Conservation (phyloP, 768 basidiomycete species). For the Trametes coccinea region DNA sequence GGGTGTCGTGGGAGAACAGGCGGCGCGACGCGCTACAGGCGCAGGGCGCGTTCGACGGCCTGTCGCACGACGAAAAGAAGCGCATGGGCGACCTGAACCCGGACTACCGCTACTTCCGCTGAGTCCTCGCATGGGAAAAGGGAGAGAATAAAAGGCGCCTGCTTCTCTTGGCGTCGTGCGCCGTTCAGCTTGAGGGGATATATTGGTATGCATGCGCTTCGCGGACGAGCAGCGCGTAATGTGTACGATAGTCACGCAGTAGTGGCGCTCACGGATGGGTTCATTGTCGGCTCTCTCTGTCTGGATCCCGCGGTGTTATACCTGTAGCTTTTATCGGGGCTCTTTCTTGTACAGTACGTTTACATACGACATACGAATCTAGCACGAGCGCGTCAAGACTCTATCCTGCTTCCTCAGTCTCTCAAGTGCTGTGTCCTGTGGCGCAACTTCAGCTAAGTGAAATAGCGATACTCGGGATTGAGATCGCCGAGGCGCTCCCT, state of each 20-base stretch:
- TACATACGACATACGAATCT: conserved; percentile 2
- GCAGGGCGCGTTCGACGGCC: conserved; percentile 13
- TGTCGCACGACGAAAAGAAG: conserved; percentile 23
- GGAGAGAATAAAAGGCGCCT: no score
- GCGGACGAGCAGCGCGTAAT: conserved; percentile 4
- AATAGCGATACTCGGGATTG: conserved; percentile 19
- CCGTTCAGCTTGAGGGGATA: not conserved
- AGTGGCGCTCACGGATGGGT: not conserved
- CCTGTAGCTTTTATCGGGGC: conserved; percentile 5
- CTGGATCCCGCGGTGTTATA: not conserved
- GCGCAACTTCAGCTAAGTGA: not conserved
- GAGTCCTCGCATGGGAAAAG: not conserved
- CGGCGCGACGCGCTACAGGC: conserved; percentile 18
- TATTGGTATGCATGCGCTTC: conserved; percentile 7
- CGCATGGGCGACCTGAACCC: conserved; percentile 29
- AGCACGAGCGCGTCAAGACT: not conserved
- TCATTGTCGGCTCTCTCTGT: no score
- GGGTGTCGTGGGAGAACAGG: conserved; percentile 26
- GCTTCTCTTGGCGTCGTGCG: not conserved
- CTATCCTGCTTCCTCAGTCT: not conserved
- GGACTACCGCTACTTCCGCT: conserved; percentile 28
- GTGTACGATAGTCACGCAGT: conserved; percentile 5
- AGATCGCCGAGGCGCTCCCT: conserved; percentile 9
- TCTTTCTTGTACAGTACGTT: conserved; percentile 2
- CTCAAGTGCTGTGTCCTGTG: not conserved